Conservation (phyloP, 352 stramenopile species). For the Globisporangium uncinulatum region DNA sequence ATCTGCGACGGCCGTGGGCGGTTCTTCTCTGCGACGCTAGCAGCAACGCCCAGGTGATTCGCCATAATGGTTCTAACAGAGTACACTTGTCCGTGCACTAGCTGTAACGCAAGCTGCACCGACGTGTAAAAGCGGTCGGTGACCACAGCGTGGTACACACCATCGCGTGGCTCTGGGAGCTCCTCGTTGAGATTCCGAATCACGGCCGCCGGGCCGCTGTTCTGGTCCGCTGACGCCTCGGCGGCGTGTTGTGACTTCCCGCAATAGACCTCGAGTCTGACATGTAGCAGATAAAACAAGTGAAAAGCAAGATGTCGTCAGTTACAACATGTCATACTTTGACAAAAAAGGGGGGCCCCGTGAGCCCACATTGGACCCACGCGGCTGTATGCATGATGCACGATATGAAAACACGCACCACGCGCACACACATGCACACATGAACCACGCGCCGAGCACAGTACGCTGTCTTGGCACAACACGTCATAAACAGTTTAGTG, state of each 20-base stretch:
- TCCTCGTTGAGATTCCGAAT: background rate
- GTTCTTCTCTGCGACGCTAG: background rate
- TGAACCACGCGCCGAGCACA: background rate
- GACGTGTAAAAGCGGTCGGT: conserved; percentile 3
- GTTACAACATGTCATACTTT: background rate
- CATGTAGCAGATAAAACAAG: background rate
- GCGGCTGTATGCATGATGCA: background rate
- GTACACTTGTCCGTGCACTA: too few species aligned
- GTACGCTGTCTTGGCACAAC: background rate
- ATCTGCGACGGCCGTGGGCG: background rate
- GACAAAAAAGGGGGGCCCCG: background rate
- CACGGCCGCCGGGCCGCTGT: background rate
- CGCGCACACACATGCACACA: background rate
- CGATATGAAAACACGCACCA: background rate
- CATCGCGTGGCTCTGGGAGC: background rate
- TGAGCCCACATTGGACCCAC: background rate
- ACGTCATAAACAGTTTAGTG: background rate
- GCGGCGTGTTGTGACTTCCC: background rate
- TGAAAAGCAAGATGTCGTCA: background rate
- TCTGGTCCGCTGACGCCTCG: background rate
- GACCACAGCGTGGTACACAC: background rate
- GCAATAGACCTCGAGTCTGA: background rate
- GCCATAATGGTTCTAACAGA: background rate
- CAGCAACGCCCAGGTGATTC: background rate
- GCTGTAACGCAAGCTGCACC: background rate